Percentiles rank a stretch among this genome's conserved stretches.
Evolutionary conservation across 2,329 filamentous ascomycete genomes (phyloP).

Genomic region (Pestalotiopsis sp.): DNA sequence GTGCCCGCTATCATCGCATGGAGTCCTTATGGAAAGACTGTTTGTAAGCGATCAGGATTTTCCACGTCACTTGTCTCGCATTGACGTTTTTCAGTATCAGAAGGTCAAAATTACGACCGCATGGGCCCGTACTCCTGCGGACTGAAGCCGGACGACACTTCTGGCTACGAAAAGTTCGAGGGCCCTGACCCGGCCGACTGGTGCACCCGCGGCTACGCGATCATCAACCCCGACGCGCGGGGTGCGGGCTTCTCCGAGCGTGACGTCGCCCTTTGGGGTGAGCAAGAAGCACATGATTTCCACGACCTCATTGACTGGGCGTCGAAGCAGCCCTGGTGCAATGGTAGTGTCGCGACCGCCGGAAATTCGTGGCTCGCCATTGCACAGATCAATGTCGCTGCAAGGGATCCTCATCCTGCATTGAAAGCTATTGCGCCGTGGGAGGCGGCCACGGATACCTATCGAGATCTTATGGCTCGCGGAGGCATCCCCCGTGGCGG

Average conservation of each 20-base stretch:
- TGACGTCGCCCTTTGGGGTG: background rate
- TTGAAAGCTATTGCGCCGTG: background rate
- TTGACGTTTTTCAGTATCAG: background rate
- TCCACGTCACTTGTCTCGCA: background rate
- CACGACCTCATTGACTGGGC: background rate
- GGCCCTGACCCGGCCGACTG: background rate
- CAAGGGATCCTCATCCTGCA: background rate
- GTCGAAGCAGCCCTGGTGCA: slow-evolving; percentile 7
- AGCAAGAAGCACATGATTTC: background rate
- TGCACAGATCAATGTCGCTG: background rate
- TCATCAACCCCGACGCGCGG: background rate
- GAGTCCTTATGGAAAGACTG: background rate
- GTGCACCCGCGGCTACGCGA: background rate
- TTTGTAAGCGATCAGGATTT: too few relatives aligned
- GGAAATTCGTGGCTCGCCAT: slow-evolving; percentile 9
- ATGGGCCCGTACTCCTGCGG: background rate
- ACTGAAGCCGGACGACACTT: background rate
- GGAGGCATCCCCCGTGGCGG: background rate
- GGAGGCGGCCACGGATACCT: background rate
- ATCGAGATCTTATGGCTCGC: background rate
- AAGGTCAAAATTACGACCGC: background rate
- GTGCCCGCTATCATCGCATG: background rate
- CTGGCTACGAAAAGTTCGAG: slow-evolving; percentile 1
- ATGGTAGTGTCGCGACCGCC: background rate
- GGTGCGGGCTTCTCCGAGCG: background rate